Evolutionary conservation across 1,284 basidiomycete genomes (phyloP).

Genomic region (Wolfiporia cocos): DNA sequence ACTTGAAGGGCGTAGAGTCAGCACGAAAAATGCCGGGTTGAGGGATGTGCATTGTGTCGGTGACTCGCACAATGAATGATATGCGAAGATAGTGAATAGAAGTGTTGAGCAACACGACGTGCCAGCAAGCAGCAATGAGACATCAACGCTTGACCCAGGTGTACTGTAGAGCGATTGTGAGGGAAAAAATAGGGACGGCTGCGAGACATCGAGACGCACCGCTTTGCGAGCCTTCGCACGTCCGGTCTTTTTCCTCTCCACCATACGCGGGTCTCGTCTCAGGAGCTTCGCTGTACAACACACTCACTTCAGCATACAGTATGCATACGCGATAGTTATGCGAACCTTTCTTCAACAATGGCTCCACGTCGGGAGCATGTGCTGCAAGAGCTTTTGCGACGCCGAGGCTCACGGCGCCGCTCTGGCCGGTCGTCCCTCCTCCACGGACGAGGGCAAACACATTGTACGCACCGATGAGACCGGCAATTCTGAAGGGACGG

Average conservation of each 20-base stretch:
- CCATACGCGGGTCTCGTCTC: constrained; percentile 92
- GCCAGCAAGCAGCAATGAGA: background rate
- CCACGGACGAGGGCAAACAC: constrained; percentile 86
- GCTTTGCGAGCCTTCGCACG: constrained; percentile 87
- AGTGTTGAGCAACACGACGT: background rate
- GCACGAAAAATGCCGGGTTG: too few species aligned
- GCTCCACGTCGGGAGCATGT: constrained; percentile 60
- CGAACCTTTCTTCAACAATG: constrained; percentile 70
- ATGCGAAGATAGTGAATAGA: too few species aligned
- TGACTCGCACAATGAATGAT: too few species aligned
- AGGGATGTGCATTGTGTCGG: too few species aligned
- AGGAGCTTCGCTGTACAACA: constrained; percentile 74
- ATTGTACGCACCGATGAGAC: constrained; percentile 89
- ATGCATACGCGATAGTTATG: background rate
- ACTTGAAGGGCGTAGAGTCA: too few species aligned
- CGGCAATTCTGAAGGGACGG: constrained; percentile 80
- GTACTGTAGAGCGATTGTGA: constrained; percentile 46
- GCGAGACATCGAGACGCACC: too few species aligned
- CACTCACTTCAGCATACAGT: background rate
- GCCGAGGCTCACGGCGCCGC: constrained; percentile 83
- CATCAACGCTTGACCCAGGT: constrained; percentile 92
- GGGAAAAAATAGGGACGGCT: too few species aligned
- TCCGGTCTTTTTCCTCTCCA: constrained; percentile 97
- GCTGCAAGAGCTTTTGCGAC: constrained; percentile 78
- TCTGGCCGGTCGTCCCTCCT: constrained; percentile 88